These are phyloP conservation scores for Leptographium galeiforme DNA, from an alignment of 2,329 filamentous ascomycete genomes.

Conservation along the genomic window DNA sequence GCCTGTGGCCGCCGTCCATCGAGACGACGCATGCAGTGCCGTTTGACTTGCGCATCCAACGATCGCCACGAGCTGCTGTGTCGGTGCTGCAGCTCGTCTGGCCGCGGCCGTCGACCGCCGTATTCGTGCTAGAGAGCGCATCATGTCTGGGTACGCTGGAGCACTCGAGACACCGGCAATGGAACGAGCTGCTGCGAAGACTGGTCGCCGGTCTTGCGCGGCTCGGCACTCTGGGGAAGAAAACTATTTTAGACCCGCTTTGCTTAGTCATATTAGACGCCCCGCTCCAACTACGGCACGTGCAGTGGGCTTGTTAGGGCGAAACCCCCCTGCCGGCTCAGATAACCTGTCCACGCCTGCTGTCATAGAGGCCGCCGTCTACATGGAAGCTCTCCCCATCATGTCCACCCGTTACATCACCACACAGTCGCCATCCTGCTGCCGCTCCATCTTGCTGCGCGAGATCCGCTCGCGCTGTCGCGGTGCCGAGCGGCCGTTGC, in stretches of 20 bases:
- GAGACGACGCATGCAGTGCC: no score
- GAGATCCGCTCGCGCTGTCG: conserved; percentile 69
- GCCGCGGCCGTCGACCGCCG: neutral
- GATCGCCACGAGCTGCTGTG: neutral
- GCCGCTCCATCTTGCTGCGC: conserved; percentile 65
- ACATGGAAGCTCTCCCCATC: neutral
- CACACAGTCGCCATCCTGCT: conserved; percentile 78
- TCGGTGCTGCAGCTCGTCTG: neutral
- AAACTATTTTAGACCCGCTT: no score
- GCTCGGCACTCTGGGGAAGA: no score
- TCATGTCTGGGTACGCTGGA: neutral
- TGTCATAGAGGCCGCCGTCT: no score
- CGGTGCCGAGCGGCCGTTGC: conserved; percentile 56
- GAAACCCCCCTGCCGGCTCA: no score
- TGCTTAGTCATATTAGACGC: no score
- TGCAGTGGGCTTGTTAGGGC: no score
- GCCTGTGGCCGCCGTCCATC: neutral
- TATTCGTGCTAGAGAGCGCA: neutral
- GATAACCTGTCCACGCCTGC: no score
- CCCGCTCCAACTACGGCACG: no score
- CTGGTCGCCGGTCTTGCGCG: neutral
- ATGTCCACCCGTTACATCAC: conserved; percentile 51
- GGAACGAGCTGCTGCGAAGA: neutral
- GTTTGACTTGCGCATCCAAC: no score
- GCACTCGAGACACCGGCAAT: no score